These are phyloP conservation scores for Pythium vanterpoolii DNA, from an alignment of 352 stramenopile species.

Conservation along the genomic window DNA sequence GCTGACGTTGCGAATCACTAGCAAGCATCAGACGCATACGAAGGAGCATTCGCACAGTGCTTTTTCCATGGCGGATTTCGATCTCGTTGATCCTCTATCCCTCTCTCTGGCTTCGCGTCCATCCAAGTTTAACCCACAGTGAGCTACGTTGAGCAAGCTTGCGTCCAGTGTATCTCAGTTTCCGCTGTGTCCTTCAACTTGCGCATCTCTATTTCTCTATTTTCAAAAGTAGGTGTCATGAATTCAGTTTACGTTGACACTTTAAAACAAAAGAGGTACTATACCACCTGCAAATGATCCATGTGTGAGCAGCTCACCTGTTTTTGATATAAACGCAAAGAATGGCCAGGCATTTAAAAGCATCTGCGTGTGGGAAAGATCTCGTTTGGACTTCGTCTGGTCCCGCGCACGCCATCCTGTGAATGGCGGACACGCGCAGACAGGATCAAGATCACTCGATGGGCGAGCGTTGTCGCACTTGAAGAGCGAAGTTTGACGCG, in stretches of 20 bases:
- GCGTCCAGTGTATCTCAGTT: conserved; percentile 13
- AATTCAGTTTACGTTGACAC: background rate
- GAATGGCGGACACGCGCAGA: background rate
- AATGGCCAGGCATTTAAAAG: conserved; percentile 2
- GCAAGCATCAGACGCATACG: too few species aligned
- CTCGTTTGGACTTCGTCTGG: background rate
- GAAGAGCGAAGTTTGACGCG: too few species aligned
- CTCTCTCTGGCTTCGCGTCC: conserved; percentile 5
- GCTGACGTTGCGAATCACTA: too few species aligned
- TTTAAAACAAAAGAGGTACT: background rate
- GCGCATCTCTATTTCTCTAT: background rate
- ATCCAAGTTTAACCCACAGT: conserved; percentile 8
- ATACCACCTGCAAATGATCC: background rate
- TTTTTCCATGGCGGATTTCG: too few species aligned
- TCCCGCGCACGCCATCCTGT: background rate
- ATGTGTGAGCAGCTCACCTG: background rate
- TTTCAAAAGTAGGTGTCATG: conserved; percentile 2
- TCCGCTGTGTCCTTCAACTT: conserved; percentile 8
- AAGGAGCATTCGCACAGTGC: too few species aligned
- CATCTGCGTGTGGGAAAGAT: conserved; percentile 13
- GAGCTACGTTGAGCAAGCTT: background rate
- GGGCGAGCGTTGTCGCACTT: too few species aligned
- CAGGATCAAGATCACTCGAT: too few species aligned
- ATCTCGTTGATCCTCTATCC: background rate
- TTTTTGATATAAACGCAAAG: background rate